Evolutionary conservation across 345 rosid genomes (phyloP).

Genomic region (Luvunga scandens): DNA sequence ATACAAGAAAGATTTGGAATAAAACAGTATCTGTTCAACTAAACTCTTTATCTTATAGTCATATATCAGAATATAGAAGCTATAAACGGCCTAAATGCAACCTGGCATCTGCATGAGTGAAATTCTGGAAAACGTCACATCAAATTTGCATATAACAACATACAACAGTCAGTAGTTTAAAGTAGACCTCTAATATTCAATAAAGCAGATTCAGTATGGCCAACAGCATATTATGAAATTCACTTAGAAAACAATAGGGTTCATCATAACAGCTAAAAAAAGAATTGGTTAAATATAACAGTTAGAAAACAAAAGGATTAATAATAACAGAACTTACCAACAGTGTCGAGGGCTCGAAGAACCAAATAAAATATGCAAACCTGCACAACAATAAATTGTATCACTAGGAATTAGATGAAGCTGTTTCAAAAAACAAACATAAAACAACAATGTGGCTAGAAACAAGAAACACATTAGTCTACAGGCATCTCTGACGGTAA

Average conservation of each 20-base stretch:
- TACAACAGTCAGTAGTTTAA: not conserved
- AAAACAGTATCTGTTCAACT: not conserved
- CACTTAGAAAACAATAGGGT: not conserved
- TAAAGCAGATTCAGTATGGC: not conserved
- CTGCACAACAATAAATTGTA: constrained; percentile 37
- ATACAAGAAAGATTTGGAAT: not conserved
- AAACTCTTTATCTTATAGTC: not conserved
- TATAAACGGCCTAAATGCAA: not conserved
- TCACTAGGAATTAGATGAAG: not conserved
- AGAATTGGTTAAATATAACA: not conserved
- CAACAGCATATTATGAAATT: constrained; percentile 13
- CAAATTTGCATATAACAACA: not conserved
- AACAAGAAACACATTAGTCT: not conserved
- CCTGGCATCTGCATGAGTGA: not conserved
- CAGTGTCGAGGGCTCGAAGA: constrained; percentile 95
- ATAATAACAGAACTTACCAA: constrained; percentile 54
- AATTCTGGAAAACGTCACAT: not conserved
- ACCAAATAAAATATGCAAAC: constrained; percentile 92
- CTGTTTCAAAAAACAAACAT: not conserved
- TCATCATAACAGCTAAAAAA: constrained; percentile 4
- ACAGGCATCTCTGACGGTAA: not conserved
- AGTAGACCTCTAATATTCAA: not conserved
- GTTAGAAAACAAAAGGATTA: constrained; percentile 2
- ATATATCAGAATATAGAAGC: not conserved
- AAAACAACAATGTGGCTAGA: not conserved